Percentiles rank a stretch among this genome's conserved stretches.
Conservation (phyloP, 2,329 filamentous ascomycete species). For the Clarireedia sp. region DNA sequence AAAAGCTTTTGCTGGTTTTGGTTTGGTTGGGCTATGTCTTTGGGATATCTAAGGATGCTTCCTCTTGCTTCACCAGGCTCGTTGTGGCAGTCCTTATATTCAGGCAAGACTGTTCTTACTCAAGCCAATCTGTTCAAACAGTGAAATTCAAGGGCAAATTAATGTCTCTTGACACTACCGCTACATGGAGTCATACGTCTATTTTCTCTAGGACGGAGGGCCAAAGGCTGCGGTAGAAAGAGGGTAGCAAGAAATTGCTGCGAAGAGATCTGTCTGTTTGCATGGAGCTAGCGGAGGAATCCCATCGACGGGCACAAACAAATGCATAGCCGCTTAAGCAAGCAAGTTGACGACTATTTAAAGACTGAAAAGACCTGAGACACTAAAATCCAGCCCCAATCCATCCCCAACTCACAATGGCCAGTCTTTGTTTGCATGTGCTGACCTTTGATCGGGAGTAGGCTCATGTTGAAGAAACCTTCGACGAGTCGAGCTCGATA, state of each 20-base stretch:
- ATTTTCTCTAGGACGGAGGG: constrained; percentile 38
- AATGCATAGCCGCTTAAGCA: constrained; percentile 27
- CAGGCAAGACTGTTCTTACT: constrained; percentile 27
- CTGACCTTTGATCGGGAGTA: constrained; percentile 15
- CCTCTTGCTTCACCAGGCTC: constrained; percentile 9
- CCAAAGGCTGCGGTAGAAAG: constrained; percentile 55
- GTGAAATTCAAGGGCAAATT: constrained; percentile 26
- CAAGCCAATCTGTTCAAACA: constrained; percentile 21
- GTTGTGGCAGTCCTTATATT: constrained; percentile 21
- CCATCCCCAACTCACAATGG: neutral
- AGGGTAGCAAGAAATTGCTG: neutral
- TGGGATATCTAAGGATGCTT: constrained; percentile 21
- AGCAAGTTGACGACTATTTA: constrained; percentile 33
- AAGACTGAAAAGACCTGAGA: constrained; percentile 75
- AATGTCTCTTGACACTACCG: constrained; percentile 31
- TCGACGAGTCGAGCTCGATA: constrained; percentile 15
- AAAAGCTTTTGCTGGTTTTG: constrained; percentile 38
- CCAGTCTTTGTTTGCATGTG: neutral
- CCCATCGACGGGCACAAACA: constrained; percentile 8
- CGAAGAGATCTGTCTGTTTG: neutral
- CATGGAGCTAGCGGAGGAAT: constrained; percentile 16
- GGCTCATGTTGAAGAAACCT: constrained; percentile 5
- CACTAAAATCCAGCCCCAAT: neutral
- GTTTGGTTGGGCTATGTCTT: constrained; percentile 17
- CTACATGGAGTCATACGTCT: constrained; percentile 46